A percentile compares a stretch with the other conserved stretches of the same genome.
Conservation (phyloP, 129 eudicot species). For the Escallonia herrerae region DNA sequence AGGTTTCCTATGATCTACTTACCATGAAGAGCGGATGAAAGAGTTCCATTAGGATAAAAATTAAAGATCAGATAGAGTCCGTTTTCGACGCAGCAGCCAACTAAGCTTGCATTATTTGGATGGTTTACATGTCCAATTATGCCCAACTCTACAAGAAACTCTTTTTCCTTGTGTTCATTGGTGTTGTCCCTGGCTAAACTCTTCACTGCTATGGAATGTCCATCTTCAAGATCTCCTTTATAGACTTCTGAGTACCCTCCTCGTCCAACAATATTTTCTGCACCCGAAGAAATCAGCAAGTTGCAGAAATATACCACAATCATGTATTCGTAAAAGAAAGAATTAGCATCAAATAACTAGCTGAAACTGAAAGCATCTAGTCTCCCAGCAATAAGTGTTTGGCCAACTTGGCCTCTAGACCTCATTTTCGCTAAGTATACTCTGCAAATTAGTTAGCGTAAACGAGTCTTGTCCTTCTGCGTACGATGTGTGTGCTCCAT, state of each 20-base stretch:
- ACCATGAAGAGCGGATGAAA: constrained; percentile 74
- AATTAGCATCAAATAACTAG: too few species aligned
- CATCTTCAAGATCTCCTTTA: constrained; percentile 54
- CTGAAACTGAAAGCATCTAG: too few species aligned
- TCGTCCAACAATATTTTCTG: constrained; percentile 75
- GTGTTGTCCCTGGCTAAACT: constrained; percentile 67
- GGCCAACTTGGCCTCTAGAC: too few species aligned
- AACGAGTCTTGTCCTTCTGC: too few species aligned
- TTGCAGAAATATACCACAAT: neutral
- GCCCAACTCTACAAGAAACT: constrained; percentile 79
- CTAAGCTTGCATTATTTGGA: constrained; percentile 74
- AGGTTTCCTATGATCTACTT: neutral
- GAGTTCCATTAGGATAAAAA: constrained; percentile 77
- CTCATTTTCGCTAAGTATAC: too few species aligned
- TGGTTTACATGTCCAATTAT: constrained; percentile 82
- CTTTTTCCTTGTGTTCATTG: constrained; percentile 67
- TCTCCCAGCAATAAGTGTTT: too few species aligned
- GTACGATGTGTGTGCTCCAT: too few species aligned
- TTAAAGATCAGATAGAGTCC: constrained; percentile 82
- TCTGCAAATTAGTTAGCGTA: too few species aligned
- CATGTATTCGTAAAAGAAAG: neutral
- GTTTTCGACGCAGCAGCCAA: constrained; percentile 79
- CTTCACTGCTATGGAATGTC: constrained; percentile 69
- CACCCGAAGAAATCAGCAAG: constrained; percentile 3
- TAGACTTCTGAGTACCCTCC: constrained; percentile 97